A percentile compares a stretch with the other conserved stretches of the same genome.
Evolutionary conservation across 176 grass and related monocot genomes (phyloP).

Genomic region (Eremochloa ophiuroides): DNA sequence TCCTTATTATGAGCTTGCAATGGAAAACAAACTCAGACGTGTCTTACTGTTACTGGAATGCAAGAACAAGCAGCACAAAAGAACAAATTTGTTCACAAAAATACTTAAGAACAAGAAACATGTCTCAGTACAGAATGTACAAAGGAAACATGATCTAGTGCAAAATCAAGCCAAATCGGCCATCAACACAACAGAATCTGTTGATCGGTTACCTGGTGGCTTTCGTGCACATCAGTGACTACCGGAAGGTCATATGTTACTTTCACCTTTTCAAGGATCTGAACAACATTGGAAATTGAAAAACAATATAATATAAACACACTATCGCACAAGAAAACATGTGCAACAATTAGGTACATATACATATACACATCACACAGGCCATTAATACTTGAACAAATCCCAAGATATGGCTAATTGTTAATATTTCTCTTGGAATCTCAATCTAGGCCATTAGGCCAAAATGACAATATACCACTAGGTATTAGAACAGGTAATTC

Average conservation of each 20-base stretch:
- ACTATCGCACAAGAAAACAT: background rate
- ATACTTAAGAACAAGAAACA: background rate
- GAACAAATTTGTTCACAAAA: background rate
- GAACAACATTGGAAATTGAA: background rate
- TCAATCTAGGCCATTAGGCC: background rate
- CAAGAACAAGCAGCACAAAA: background rate
- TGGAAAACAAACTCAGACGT: background rate
- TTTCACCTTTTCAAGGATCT: slow-evolving; percentile 99
- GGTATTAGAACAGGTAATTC: background rate
- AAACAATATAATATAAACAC: background rate
- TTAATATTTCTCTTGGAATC: background rate
- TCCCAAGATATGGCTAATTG: background rate
- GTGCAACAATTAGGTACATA: background rate
- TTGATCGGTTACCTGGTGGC: slow-evolving; percentile 61
- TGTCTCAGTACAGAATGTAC: background rate
- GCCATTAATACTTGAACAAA: background rate
- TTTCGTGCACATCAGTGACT: slow-evolving; percentile 95
- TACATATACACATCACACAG: background rate
- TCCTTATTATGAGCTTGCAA: background rate
- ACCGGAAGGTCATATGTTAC: slow-evolving; percentile 70
- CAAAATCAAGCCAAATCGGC: background rate
- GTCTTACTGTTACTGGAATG: background rate
- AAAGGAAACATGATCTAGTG: background rate
- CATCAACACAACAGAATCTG: background rate
- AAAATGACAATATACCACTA: background rate